Evolutionary conservation across 257 asterid genomes (phyloP).

Genomic region (Solanum arcanum): DNA sequence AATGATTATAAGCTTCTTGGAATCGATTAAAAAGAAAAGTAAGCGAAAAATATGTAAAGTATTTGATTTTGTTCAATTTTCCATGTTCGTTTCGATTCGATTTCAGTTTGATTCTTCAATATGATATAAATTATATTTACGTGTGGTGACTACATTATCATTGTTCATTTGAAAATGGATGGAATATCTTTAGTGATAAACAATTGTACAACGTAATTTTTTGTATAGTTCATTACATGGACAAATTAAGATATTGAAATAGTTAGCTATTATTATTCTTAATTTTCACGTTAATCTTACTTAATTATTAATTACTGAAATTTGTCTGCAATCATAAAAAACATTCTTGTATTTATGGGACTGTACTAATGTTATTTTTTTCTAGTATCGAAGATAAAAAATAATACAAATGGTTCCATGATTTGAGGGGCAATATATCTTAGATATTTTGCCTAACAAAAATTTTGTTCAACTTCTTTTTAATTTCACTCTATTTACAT

Average conservation of each 20-base stretch:
- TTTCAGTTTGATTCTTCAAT: neutral
- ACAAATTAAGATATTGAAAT: neutral
- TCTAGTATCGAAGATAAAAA: neutral
- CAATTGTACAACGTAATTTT: neutral
- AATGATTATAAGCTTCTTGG: neutral
- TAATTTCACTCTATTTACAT: neutral
- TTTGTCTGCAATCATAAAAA: neutral
- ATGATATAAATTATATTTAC: neutral
- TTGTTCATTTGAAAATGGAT: neutral
- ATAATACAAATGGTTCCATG: neutral
- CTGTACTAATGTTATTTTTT: neutral
- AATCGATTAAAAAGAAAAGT: neutral
- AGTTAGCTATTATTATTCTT: neutral
- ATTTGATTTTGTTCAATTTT: neutral
- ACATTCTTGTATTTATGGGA: too few relatives aligned
- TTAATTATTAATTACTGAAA: neutral
- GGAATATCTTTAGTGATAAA: neutral
- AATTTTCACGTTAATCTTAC: neutral
- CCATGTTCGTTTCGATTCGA: neutral
- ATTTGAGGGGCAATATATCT: neutral
- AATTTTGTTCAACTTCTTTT: neutral
- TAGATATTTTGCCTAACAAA: neutral
- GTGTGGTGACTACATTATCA: neutral
- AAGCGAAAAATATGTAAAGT: neutral
- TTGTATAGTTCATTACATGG: neutral